phyloP scores from a whole-genome alignment of 2,329 filamentous ascomycete species.

The Madurella mycetomatis region DNA sequence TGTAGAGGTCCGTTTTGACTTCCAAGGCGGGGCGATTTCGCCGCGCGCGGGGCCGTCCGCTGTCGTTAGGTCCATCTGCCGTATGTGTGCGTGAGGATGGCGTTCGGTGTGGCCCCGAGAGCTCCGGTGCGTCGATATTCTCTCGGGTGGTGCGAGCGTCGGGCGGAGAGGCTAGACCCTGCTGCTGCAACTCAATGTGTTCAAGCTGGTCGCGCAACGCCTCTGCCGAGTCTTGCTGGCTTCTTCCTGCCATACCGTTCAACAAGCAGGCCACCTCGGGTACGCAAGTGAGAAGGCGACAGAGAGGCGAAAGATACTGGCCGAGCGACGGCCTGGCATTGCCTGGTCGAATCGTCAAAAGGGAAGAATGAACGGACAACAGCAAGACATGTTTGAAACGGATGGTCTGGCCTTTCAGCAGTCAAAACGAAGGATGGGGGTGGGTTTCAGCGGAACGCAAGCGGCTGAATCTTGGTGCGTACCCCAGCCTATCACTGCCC shows the following conservation, averaged over 20 bases:
- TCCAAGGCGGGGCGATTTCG: conserved; percentile 17
- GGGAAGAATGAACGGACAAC: not conserved
- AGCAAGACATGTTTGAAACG: not conserved
- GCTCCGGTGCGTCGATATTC: not conserved
- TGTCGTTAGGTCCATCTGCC: not conserved
- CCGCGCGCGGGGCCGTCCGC: conserved; percentile 2
- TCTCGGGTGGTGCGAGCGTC: not conserved
- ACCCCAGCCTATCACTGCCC: not conserved
- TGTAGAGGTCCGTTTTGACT: conserved; percentile 28
- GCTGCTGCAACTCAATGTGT: conserved; percentile 24
- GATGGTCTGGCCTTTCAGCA: not conserved
- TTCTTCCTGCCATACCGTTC: conserved; percentile 23
- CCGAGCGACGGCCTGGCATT: not conserved
- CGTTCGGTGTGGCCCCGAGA: not conserved
- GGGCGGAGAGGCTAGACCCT: not conserved
- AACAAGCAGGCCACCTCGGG: not conserved
- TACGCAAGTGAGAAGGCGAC: not conserved
- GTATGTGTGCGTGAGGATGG: not conserved
- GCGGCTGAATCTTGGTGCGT: conserved; percentile 6
- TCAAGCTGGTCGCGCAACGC: conserved; percentile 26
- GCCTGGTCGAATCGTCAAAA: not conserved
- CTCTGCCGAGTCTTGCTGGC: conserved; percentile 16
- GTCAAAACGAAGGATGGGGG: not conserved
- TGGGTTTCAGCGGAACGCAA: not conserved
- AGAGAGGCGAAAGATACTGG: not conserved